Evolutionary conservation across 371 early-diverging fungal genomes (phyloP), one percentile per base, ranked within the genome.

Genomic region (Saksenaea vasiformis): DNA sequence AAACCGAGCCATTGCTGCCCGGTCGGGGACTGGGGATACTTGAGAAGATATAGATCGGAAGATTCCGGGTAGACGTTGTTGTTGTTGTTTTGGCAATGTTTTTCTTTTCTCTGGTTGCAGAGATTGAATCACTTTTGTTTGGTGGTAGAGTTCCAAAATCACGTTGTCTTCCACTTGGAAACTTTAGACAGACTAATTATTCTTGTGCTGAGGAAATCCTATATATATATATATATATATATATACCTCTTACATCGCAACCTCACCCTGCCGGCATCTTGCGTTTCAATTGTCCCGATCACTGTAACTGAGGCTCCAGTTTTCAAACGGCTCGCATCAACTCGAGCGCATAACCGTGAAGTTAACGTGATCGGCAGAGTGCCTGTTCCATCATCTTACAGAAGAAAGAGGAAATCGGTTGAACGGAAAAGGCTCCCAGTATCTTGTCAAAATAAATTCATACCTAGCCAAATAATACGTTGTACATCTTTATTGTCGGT

Each of bases 301-400:
- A 69, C 38, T 5, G 62, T 57, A 24, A 69, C 59, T 10, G 66
- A 65, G 3, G 57, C 44, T n/a, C 62, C 24, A 15, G 55, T 3
- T 15, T 11, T 54, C 9, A 69, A 38, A 35, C 41, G 37, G 14
- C 10, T 53, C 22, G 43, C 35, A 37, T 65, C 65, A 5, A 44
- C 41, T 15, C 62, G 39, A 24, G 55, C 14, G 37, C 61, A 65
- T 36, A 61, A 22, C 22, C 65, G 51, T 27, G 65, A 37, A 28
- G 65, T 58, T 27, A 69, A n/a, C n/a, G 58, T 26, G 9, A 69
- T 54, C 5, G 58, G 47, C 54, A 69, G 54, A 13, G 57, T 54
- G 11, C 38, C 70, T 24, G 70, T 69, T 54, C 65, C 60, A 44
- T 69, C 70, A 53, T 69, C 70, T 69, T 56, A 39, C 41, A 39